Base-by-base conservation (phyloP, 306 rosid genomes). In the Cicer arietinum region DNA sequence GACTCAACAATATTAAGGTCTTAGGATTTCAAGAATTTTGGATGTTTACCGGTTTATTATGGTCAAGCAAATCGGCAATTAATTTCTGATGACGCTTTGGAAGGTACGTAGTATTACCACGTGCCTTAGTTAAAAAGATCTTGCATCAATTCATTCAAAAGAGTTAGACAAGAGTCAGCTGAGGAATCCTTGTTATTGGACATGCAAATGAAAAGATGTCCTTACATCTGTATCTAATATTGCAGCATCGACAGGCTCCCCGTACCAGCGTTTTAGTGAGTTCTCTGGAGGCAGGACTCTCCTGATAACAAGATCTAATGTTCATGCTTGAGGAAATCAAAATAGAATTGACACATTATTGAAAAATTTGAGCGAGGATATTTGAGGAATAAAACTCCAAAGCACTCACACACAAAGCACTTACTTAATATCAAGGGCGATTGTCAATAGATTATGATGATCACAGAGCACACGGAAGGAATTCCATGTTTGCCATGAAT, bases 231-330 rank as follows among this genome's bases (percentile, higher is more conserved):
- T 83, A 72, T 66, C 75, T 22, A 91, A 16, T 72, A 89, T 63
- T 73, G 88, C 92, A 18, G 94, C 89, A 84, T 81, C 81, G 76
- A 85, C 89, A 74, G 97, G 72, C 84, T 91, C 97, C 61, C 94
- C 92, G 83, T 83, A 84, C 97, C 94, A 91, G 14, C 97, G 89
- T 53, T 86, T 88, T 47, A 81, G 83, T 17, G 94, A 89, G 77
- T 85, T 85, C 54, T 85, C 77, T 11, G 97, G 86, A 70, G 75
- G 75, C 35, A 70, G 39, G 14, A 3, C 7, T 4, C 37, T 14
- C 35, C 75, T 70, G 25, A 39, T 52, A 2, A 8, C 39, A 30
- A 35, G 45, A 30, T 13, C 8, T 13, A 8, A 10, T 20, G 20
- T 16, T 39, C 71, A 73, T 14, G 67, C 59, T 25, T 67, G 17